Evolutionary conservation across 345 rosid genomes (phyloP), one percentile per base, ranked within the genome.

Genomic region (Adansonia digitata): DNA sequence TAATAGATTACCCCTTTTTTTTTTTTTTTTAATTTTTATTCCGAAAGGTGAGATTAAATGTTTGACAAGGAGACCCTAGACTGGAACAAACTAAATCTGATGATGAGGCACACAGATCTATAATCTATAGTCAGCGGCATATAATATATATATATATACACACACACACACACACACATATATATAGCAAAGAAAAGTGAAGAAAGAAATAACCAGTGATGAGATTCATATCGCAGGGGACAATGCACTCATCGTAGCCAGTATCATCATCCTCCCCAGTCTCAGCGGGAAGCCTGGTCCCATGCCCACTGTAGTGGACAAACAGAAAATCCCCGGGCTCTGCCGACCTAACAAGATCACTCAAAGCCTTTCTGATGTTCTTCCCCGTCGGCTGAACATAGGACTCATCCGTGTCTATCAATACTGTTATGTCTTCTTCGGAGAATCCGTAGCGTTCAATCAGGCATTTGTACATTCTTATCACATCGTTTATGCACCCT

Each of bases 221-320:
- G 63, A 92, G 95, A 83, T 92, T 94, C 98, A 92, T 94, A 75
- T 94, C 98, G 77, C 87, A 87, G 55, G 98, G 98, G 31, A 90
- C 97, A 74, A 94, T 90, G 86, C 98, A 92, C 74, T 92, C 98
- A 79, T 94, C 98, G 43, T 75, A 94, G 13, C 98, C 98, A 48
- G 98, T 94, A 67, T 94, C 97, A 77, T 94, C 98, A 29, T 90
- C 93, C 78, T 94, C 97, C 6, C 98, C 98, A 4, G 96, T 88
- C 87, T 94, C 98, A 7, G 97, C 95, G 0, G 99, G 99, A 26
- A 94, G 88, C 81, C 99, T 89, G n/a, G 98, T 94, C 42, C 98
- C 98, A 15, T 94, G 98, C 34, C 98, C 98, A 72, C 98, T 94
- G 81, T 91, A 94, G 77, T 94, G 98, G 8, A 92, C 92, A 39